phyloP scores from a whole-genome alignment of 164 flowering plant genomes.

The Tetracentron sinense region DNA sequence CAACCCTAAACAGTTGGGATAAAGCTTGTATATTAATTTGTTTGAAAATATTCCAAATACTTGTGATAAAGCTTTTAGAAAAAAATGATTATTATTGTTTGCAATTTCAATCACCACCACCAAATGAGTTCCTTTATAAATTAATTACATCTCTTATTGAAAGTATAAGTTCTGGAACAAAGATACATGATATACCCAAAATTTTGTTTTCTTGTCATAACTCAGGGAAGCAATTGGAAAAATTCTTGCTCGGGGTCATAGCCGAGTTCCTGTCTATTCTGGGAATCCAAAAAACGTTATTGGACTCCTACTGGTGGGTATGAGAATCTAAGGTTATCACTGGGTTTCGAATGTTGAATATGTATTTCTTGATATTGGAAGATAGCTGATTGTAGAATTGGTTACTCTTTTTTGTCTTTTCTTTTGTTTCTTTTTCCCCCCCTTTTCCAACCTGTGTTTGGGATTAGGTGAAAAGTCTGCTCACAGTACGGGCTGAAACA shows the following conservation, averaged over 20 bases:
- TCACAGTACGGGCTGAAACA: constrained; percentile 92
- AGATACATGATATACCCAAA: neutral
- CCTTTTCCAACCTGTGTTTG: constrained; percentile 3
- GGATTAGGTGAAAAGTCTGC: constrained; percentile 87
- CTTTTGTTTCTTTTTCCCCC: neutral
- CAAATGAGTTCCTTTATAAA: neutral
- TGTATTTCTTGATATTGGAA: neutral
- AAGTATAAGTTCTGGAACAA: neutral
- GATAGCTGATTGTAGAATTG: constrained; percentile 2
- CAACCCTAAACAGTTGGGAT: too few species aligned
- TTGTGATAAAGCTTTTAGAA: neutral
- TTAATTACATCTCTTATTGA: neutral
- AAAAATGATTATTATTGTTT: too few species aligned
- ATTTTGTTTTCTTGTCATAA: neutral
- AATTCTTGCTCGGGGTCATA: constrained; percentile 94
- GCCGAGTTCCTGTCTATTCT: constrained; percentile 95
- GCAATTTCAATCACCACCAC: neutral
- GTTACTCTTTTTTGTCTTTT: too few species aligned
- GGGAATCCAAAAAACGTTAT: constrained; percentile 88
- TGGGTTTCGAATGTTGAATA: constrained; percentile 1
- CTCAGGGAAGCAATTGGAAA: constrained; percentile 98
- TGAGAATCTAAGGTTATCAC: neutral
- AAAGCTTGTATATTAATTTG: too few species aligned
- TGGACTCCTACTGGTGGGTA: constrained; percentile 86
- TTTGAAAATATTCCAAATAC: too few species aligned